These are phyloP conservation scores for Epichloe sp. DNA, from an alignment of 2,329 filamentous ascomycete species.

Conservation along the genomic window DNA sequence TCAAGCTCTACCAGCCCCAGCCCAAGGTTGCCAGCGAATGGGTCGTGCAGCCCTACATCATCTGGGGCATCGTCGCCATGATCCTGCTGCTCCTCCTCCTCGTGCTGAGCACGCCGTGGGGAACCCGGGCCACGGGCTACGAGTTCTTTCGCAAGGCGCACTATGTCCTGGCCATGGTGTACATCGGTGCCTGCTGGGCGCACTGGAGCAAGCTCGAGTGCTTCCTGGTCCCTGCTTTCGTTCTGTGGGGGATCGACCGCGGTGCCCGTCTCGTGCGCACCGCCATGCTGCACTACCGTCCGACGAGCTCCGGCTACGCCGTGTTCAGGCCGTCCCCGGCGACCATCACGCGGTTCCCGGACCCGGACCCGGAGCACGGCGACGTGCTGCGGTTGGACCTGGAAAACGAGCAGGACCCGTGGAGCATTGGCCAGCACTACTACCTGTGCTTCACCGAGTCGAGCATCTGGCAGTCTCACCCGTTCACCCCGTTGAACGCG, in stretches of 20 bases:
- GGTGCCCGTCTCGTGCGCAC: constrained; percentile 44
- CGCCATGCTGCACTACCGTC: constrained; percentile 46
- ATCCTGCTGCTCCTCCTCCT: constrained; percentile 48
- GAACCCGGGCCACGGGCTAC: constrained; percentile 56
- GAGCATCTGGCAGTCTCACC: constrained; percentile 60
- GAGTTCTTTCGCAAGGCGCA: constrained; percentile 67
- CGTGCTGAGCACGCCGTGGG: constrained; percentile 40
- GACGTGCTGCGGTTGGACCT: constrained; percentile 56
- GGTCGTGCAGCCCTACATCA: constrained; percentile 52
- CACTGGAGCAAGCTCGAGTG: constrained; percentile 58
- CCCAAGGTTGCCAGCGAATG: constrained; percentile 43
- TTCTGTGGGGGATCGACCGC: constrained; percentile 54
- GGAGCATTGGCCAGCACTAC: constrained; percentile 58
- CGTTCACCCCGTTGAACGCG: constrained; percentile 50
- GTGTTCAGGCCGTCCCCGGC: constrained; percentile 44
- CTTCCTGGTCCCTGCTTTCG: constrained; percentile 53
- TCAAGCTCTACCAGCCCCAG: constrained; percentile 57
- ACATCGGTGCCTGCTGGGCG: constrained; percentile 62
- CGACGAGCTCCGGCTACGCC: constrained; percentile 19
- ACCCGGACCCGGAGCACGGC: constrained; percentile 34
- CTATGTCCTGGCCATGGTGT: constrained; percentile 60
- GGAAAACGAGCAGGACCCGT: constrained; percentile 43
- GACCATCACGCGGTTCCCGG: constrained; percentile 32
- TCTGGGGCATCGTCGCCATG: constrained; percentile 62
- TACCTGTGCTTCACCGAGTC: constrained; percentile 54